phyloP scores from a whole-genome alignment of 179 eudicot genomes.

The Patellifolia procumbens region DNA sequence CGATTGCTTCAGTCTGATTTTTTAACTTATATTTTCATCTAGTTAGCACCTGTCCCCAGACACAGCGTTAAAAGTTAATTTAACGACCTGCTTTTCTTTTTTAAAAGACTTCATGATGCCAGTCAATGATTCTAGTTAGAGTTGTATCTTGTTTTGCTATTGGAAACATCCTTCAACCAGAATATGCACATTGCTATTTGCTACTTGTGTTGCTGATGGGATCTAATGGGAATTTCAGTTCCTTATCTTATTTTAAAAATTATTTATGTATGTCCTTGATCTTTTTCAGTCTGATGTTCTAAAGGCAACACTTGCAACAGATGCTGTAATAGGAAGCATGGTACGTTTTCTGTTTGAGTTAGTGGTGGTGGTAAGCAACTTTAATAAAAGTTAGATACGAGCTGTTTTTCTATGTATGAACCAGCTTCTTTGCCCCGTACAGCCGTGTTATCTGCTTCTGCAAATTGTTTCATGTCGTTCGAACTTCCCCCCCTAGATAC shows the following conservation, averaged over 20 bases:
- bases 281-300: constrained; percentile 73
- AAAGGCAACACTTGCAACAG: constrained; percentile 96
- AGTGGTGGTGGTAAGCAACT: constrained; percentile 12
- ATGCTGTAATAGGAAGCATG: constrained; percentile 87
- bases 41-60: not conserved
- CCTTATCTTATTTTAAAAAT: not conserved
- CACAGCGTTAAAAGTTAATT: too few species aligned
- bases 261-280: constrained; percentile 6
- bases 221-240: not conserved
- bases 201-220: not conserved
- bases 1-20: constrained; percentile 7
- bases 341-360: constrained; percentile 42
- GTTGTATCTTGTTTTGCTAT: not conserved
- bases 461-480: not conserved
- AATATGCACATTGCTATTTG: not conserved
- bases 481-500: not conserved
- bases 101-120: not conserved
- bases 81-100: not conserved
- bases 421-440: not conserved
- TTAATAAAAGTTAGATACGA: not conserved
- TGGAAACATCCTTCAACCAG: not conserved
- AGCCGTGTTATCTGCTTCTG: constrained; percentile 5
- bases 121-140: not conserved
- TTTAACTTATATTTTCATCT: not conserved
- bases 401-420: constrained; percentile 1